Percentiles rank a stretch among this genome's conserved stretches.
Conservation (phyloP, 306 rosid genomes). For the Cucumis hystrix region DNA sequence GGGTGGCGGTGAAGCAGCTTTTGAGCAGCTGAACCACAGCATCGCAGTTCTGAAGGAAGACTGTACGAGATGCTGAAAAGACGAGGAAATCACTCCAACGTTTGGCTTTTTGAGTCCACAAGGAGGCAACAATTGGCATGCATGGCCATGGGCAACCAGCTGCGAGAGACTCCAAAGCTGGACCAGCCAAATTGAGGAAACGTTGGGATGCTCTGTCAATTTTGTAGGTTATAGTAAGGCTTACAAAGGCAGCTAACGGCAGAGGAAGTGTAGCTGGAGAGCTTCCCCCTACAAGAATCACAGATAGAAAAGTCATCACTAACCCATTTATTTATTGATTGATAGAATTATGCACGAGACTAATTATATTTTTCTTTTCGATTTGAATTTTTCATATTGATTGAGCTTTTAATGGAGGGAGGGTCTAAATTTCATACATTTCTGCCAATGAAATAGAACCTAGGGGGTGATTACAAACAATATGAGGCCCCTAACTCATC, state of each 20-base stretch:
- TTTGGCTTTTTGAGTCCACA: conserved; percentile 95
- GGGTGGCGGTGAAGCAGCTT: conserved; percentile 90
- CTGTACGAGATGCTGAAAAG: conserved; percentile 85
- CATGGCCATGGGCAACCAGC: conserved; percentile 99
- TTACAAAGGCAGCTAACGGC: conserved; percentile 94
- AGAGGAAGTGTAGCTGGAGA: conserved; percentile 91
- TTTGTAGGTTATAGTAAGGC: conserved; percentile 92
- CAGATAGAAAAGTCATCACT: not conserved
- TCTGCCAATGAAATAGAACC: not conserved
- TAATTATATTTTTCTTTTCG: not conserved
- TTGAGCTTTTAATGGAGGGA: not conserved
- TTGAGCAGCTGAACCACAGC: conserved; percentile 73
- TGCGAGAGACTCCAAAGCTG: conserved; percentile 78
- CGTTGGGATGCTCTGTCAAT: conserved; percentile 69
- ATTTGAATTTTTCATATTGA: not conserved
- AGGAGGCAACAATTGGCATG: conserved; percentile 96
- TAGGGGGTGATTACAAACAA: not conserved
- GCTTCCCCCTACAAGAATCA: conserved; percentile 40
- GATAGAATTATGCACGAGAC: not conserved
- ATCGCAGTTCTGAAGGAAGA: conserved; percentile 73
- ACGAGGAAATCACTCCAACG: conserved; percentile 88
- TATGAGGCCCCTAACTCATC: not conserved
- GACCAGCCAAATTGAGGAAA: conserved; percentile 85
- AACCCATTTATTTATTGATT: not conserved
- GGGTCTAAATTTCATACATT: not conserved